Conservation (phyloP, 768 basidiomycete species). For the Suillus cothurnatus region DNA sequence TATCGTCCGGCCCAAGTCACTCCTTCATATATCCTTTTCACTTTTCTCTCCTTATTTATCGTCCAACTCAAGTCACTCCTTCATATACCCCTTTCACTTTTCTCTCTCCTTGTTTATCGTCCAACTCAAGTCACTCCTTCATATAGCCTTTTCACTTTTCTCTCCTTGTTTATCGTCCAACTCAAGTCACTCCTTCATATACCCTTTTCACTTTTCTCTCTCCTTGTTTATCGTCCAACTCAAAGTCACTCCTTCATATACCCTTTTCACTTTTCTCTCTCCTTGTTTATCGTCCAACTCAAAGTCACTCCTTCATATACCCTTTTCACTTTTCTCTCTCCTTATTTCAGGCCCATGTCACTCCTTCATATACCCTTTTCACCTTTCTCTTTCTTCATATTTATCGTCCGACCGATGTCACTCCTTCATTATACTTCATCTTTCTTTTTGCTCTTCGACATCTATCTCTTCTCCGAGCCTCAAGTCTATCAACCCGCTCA, state of each 20-base stretch:
- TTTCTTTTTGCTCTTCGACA: background rate
- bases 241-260: too few relatives aligned
- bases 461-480: background rate
- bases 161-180: too few relatives aligned
- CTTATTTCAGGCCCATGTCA: background rate
- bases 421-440: background rate
- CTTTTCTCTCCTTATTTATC: background rate
- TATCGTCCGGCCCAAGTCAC: background rate
- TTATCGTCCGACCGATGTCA: background rate
- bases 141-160: background rate
- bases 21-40: background rate
- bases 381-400: background rate
- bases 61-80: background rate
- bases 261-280: too few relatives aligned
- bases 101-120: background rate
- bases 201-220: too few relatives aligned
- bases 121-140: background rate
- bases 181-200: too few relatives aligned
- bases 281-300: background rate
- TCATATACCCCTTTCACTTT: background rate
- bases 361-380: background rate
- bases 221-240: too few relatives aligned
- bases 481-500: background rate
- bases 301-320: background rate
- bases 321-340: background rate